phyloP scores from a whole-genome alignment of 2,329 filamentous ascomycete species.

The Venturia carpophila region DNA sequence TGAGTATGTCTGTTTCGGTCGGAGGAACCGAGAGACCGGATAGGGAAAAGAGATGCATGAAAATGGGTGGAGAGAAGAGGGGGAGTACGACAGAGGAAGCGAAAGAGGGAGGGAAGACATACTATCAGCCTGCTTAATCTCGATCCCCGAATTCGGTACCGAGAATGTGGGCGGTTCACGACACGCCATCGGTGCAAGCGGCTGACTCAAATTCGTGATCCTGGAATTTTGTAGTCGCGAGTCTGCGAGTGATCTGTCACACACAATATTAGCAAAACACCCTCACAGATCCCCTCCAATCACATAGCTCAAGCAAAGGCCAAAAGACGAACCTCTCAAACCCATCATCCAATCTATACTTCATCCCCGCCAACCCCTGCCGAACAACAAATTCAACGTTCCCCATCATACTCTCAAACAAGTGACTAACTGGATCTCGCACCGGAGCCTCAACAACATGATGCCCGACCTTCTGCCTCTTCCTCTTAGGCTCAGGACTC shows the following conservation, averaged over 20 bases:
- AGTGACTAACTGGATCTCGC: background rate
- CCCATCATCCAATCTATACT: constrained; percentile 14
- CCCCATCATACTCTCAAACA: constrained; percentile 10
- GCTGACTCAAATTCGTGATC: background rate
- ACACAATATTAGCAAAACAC: background rate
- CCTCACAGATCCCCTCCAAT: background rate
- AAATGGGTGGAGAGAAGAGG: background rate
- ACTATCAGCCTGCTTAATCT: constrained; percentile 13
- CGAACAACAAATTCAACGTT: constrained; percentile 12
- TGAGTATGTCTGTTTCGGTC: background rate
- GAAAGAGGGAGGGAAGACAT: background rate
- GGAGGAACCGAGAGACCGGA: background rate
- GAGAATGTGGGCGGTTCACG: background rate
- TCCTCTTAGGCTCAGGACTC: constrained; percentile 1
- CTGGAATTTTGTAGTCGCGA: constrained; percentile 10
- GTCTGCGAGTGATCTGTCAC: background rate
- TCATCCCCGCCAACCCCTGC: constrained; percentile 8
- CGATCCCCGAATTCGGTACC: constrained; percentile 9
- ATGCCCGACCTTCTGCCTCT: constrained; percentile 10
- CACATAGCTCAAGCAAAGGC: too few relatives aligned
- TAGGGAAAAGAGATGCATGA: background rate
- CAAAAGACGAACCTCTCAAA: constrained; percentile 8
- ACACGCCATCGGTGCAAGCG: constrained; percentile 14
- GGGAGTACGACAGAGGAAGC: too few relatives aligned
- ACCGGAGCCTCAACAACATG: background rate